Base-by-base conservation (phyloP, 331 rosid genomes). In the Malus hybrid region DNA sequence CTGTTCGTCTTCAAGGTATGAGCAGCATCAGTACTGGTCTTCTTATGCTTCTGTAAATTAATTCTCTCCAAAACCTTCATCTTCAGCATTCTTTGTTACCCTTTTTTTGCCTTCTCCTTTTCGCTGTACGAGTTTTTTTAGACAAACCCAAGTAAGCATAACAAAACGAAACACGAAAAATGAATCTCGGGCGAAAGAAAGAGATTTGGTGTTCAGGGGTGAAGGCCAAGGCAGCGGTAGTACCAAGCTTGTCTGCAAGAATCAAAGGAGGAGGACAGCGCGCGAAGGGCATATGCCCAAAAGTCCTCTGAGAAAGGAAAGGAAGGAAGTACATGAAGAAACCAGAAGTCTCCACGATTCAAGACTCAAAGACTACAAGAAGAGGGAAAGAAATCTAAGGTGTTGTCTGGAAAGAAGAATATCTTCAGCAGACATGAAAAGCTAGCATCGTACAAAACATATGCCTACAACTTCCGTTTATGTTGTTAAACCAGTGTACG, bases 191-290 rank as follows among this genome's bases (percentile, higher is more conserved):
- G 30, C 28, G 12, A 55, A 22, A 60, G 28, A 64, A 29, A 64
- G 60, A 52, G 32, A 53, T 3, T 12, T 19, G 4, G 44, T 14
- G 36, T 57, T 60, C 18, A 76, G 6, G 93, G 93, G 72, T 84
- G 87, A 6, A 78, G 80, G 73, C 93, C 86, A 0, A 84, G 87
- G 77, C 87, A 86, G 8, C 78, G 86, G 73, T 76, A 77, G 80
- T 71, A 86, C 88, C 87, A 86, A 73, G 39, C 83, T 7, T 71
- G 72, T 68, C 75, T 83, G 76, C 69, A 68, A 56, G 81, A 86
- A 58, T 83, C 74, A 16, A 81, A 81, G 73, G 76, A 16, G 39
- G 69, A 70, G 74, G 73, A 15, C 76, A 20, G 71, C 77, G 77
- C 73, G 56, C 58, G 30, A 7, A 26, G 68, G 62, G 67, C 12